A percentile compares a stretch with the other conserved stretches of the same genome.
Evolutionary conservation across 2,329 filamentous ascomycete genomes (phyloP).

Genomic region (Fusarium stilboides): DNA sequence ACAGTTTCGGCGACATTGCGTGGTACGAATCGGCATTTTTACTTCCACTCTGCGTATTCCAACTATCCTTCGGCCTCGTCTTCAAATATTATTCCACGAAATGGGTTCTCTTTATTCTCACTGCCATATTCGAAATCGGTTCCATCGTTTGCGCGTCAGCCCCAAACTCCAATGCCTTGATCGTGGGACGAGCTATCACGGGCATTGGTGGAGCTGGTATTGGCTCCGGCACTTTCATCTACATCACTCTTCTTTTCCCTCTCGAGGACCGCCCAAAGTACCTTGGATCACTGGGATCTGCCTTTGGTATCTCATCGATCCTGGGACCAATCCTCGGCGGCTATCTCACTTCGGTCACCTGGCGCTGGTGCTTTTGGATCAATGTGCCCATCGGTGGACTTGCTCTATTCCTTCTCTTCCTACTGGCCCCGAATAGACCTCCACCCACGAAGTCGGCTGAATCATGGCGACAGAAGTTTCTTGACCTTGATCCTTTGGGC

Average conservation of each 20-base stretch:
- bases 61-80: conserved; percentile 27
- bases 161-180: conserved; percentile 18
- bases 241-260: conserved; percentile 21
- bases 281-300: not conserved
- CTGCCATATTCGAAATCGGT: conserved; percentile 20
- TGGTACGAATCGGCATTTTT: conserved; percentile 39
- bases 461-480: conserved; percentile 22
- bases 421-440: conserved; percentile 17
- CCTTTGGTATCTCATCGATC: conserved; percentile 17
- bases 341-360: conserved; percentile 21
- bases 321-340: conserved; percentile 31
- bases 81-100: conserved; percentile 36
- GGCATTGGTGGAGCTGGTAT: conserved; percentile 35
- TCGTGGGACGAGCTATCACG: conserved; percentile 26
- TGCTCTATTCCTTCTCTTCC: conserved; percentile 1
- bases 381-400: conserved; percentile 29
- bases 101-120: conserved; percentile 23
- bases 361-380: conserved; percentile 42
- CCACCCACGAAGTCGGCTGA: not conserved
- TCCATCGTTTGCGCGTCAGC: conserved; percentile 27
- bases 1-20: conserved; percentile 32
- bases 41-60: conserved; percentile 33
- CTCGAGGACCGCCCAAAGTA: conserved; percentile 29
- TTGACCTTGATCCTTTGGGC: conserved; percentile 16
- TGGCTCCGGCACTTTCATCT: conserved; percentile 20